Percentiles rank a stretch among this genome's conserved stretches.
Evolutionary conservation across 75 land plant genomes (phyloP).

Genomic region (Isoetes taiwanensis): DNA sequence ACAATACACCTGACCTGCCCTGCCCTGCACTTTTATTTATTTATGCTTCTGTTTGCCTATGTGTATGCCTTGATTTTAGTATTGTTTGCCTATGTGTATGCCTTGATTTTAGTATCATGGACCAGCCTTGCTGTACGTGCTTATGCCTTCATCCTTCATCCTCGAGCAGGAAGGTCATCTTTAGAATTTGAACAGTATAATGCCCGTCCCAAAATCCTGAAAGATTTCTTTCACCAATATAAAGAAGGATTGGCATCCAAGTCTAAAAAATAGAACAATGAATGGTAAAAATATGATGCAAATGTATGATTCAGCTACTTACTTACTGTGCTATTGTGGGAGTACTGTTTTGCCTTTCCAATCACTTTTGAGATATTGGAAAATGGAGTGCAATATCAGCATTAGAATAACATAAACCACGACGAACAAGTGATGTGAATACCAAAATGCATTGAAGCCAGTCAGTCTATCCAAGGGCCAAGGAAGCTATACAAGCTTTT

Average conservation of each 20-base stretch:
- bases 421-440: neutral
- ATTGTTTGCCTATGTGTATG: no score
- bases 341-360: neutral
- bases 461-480: conserved; percentile 1
- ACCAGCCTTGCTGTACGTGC: no score
- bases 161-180: no score
- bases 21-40: no score
- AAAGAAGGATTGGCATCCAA: conserved; percentile 8
- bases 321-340: neutral
- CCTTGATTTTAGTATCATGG: no score
- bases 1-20: no score
- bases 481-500: neutral
- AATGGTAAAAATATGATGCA: neutral
- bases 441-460: conserved; percentile 5
- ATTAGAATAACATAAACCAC: conserved; percentile 9
- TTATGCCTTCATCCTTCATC: no score
- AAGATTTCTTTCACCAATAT: neutral
- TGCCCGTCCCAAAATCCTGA: neutral
- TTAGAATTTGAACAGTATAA: neutral
- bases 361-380: neutral
- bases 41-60: no score
- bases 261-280: neutral
- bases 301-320: neutral
- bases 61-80: no score
- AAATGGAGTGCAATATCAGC: neutral